Base-by-base conservation (phyloP, 2,329 filamentous ascomycete species). In the Pseudopithomyces maydicus region DNA sequence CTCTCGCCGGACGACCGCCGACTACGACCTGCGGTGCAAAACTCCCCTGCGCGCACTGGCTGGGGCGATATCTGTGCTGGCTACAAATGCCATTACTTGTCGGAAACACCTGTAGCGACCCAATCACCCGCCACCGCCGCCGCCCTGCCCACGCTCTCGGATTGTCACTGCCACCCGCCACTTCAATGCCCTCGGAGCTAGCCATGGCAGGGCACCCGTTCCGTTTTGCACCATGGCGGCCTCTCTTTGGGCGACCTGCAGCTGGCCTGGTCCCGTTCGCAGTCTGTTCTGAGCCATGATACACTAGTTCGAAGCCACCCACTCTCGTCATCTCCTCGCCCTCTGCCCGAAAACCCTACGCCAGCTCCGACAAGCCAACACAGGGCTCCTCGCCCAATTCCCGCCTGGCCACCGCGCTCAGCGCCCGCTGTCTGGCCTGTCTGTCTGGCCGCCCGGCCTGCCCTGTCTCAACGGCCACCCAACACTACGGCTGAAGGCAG, bases 401-500 rank as follows among this genome's bases (percentile, higher is more conserved):
- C 54, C 52, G 36, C 38, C 50, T 41, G 19, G 5, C 12, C 32
- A 50, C 32, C 51, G 5, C 8, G 41, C 39, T 32, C 44, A 22
- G 36, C 22, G 17, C 11, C 1, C 46, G 45, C 26, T 45, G 33
- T 58, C 52, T n/a, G n/a, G n/a, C 29, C 14, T 6, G 32, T 43
- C 45, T 50, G 47, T 35, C 52, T 33, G 45, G 48, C 53, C 58
- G 57, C 51, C 53, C 58, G 57, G 48, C 43, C 54, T 52, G 51
- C 43, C 55, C 43, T 47, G 61, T 42, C 29, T 46, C 43, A 68
- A 69, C 64, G 62, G 61, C 51, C 52, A 56, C 59, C 62, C 57
- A 65, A 62, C 55, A 63, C 59, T 54, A 58, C 54, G 56, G 60
- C 54, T 49, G 54, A 43, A 48, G 20, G 14, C 58, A 56, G 57